Conservation (phyloP, 2,329 filamentous ascomycete genomes). For the Huntiella decipiens region DNA sequence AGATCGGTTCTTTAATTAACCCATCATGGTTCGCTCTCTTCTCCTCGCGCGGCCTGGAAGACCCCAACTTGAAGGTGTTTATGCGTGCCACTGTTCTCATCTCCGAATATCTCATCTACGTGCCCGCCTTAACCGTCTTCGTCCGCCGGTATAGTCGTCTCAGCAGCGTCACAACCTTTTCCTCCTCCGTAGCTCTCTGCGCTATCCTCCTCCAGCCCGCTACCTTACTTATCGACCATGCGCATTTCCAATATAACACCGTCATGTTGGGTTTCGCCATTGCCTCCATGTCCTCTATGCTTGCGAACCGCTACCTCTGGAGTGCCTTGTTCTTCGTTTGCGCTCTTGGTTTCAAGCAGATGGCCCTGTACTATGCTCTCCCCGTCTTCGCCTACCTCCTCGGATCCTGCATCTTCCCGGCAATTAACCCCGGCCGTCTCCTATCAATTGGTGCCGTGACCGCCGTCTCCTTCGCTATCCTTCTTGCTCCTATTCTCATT, state of each 20-base stretch:
- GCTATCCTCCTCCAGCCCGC: constrained; percentile 85
- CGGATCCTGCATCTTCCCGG: constrained; percentile 65
- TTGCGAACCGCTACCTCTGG: constrained; percentile 73
- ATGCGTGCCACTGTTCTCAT: constrained; percentile 86
- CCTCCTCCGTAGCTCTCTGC: constrained; percentile 64
- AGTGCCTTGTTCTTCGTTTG: constrained; percentile 83
- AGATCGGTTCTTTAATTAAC: constrained; percentile 62
- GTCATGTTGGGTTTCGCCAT: constrained; percentile 90
- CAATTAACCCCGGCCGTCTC: constrained; percentile 47
- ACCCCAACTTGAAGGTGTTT: constrained; percentile 68
- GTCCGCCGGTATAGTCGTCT: constrained; percentile 62
- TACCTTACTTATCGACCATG: constrained; percentile 81
- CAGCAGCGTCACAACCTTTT: constrained; percentile 63
- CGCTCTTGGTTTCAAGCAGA: constrained; percentile 95
- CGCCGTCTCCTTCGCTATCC: constrained; percentile 47
- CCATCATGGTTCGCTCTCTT: constrained; percentile 76
- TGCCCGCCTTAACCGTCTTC: constrained; percentile 73
- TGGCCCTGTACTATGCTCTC: constrained; percentile 95
- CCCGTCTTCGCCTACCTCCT: constrained; percentile 82
- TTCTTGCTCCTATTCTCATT: constrained; percentile 57
- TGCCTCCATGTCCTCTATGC: constrained; percentile 71
- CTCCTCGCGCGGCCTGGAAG: constrained; percentile 63
- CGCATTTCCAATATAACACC: constrained; percentile 95
- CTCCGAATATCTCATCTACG: constrained; percentile 77
- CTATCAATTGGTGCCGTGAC: constrained; percentile 60